A percentile compares a stretch with the other conserved stretches of the same genome.
These are phyloP conservation scores for Trichosporon ovoides DNA, from an alignment of 1,284 basidiomycete genomes.

Conservation along the genomic window DNA sequence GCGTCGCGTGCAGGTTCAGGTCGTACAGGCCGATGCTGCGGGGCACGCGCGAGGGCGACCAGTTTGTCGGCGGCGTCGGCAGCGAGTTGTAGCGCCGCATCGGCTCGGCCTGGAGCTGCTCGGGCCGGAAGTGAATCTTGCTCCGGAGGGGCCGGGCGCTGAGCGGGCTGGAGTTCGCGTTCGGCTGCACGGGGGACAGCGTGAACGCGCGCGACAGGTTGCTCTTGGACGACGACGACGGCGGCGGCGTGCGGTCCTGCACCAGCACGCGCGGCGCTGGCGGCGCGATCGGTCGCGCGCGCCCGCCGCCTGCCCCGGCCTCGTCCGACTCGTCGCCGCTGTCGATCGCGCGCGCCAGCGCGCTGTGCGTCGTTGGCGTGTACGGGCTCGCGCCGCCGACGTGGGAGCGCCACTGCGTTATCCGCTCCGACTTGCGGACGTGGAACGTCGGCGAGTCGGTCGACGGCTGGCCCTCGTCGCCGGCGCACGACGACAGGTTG, in stretches of 20 bases:
- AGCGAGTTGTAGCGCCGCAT: neutral
- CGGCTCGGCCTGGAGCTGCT: neutral
- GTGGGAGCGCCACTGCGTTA: neutral
- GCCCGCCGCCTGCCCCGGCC: too few species aligned
- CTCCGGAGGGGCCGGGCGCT: neutral
- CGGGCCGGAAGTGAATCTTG: neutral
- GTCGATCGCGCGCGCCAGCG: neutral
- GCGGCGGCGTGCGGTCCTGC: neutral
- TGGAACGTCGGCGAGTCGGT: neutral
- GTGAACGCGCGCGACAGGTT: too few species aligned
- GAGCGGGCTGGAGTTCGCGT: too few species aligned
- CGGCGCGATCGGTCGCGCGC: too few species aligned
- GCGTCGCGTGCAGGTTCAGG: constrained; percentile 1
- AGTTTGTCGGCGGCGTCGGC: neutral
- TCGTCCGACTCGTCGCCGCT: neutral
- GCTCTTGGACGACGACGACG: too few species aligned
- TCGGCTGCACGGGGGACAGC: too few species aligned
- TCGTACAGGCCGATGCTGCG: neutral
- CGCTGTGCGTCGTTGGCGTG: neutral
- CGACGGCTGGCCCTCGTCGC: neutral
- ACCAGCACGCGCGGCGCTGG: neutral
- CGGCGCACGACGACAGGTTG: neutral
- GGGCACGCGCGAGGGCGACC: neutral
- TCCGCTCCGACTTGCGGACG: neutral
- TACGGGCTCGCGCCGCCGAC: neutral